Percentiles rank a stretch among this genome's conserved stretches.
phyloP scores from a whole-genome alignment of 108 stramenopile species.

The Nitzschia sp. region DNA sequence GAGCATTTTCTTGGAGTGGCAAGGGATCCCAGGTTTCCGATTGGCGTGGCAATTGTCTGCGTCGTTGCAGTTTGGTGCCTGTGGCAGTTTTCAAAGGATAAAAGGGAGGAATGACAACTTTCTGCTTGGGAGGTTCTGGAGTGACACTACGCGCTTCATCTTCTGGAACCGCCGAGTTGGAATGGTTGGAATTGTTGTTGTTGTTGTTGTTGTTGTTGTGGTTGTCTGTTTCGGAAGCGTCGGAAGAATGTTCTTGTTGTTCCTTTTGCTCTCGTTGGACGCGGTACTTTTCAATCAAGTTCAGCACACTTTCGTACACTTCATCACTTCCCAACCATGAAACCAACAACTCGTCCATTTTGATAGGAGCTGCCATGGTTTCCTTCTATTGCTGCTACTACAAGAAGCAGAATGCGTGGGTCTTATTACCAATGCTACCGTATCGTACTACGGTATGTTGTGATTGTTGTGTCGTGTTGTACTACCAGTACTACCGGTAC shows the following conservation, averaged over 20 bases:
- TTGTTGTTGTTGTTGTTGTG: neutral
- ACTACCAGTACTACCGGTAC: too few species aligned
- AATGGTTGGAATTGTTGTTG: neutral
- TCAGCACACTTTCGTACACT: constrained; percentile 69
- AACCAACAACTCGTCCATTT: constrained; percentile 84
- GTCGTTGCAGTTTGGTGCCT: constrained; percentile 30
- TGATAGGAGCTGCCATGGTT: constrained; percentile 48
- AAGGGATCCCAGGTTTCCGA: constrained; percentile 44
- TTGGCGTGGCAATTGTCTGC: constrained; percentile 44
- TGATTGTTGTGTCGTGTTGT: too few species aligned
- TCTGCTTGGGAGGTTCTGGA: neutral
- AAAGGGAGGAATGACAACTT: constrained; percentile 43
- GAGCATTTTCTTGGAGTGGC: neutral
- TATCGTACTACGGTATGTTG: too few species aligned
- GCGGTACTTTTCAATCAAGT: constrained; percentile 65
- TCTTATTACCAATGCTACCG: too few species aligned
- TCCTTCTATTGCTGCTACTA: neutral
- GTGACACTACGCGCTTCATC: neutral
- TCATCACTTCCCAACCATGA: constrained; percentile 72
- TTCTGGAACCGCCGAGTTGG: neutral
- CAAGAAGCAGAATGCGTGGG: too few species aligned
- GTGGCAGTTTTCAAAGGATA: constrained; percentile 30
- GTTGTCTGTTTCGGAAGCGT: neutral
- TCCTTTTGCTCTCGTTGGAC: constrained; percentile 22
- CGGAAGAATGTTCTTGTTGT: constrained; percentile 8